Base-by-base conservation (phyloP, 768 basidiomycete species). In the Leccinum rimulosum region DNA sequence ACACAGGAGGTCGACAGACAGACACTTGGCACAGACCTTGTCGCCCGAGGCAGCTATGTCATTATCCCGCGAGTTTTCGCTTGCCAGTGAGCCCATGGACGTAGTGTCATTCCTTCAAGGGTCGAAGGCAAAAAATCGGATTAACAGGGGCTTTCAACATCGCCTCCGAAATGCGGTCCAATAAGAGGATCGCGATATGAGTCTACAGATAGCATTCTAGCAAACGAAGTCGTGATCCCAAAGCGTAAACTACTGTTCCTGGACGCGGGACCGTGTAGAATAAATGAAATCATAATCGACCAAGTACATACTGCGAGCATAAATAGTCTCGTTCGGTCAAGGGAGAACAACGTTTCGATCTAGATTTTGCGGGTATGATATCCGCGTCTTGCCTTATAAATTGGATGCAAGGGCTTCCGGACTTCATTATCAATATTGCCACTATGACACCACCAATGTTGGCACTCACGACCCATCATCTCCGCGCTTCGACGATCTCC, bases 91-190 rank as follows among this genome's bases (percentile, higher is more conserved):
- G 25, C 27, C n/a, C 22, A 19, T 38, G n/a, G 50, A 11, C 11
- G 31, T 51, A 57, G 50, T 50, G 54, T 49, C 56, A 56, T 60
- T 50, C 48, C 55, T 50, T 55, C 38, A 58, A 55, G 50, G 52
- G 27, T 45, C 28, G 10, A 33, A 28, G 28, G 27, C 57, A 62
- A 51, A 50, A 38, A n/a, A 57, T 50, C 47, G 25, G 43, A 19
- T 38, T 10, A 27, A 40, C 54, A 59, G 63, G 56, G 52, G 15
- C 48, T 40, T 54, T 52, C 55, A 35, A 38, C 33, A 9, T 49
- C 56, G 66, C 66, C 3, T 58, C 60, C 66, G 56, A 66, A 55
- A 28, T 22, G 43, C 25, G n/a, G 52, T 17, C 67, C 67, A 66
- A 68, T 68, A 48, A 19, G n/a, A 14, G 3, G 19, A n/a, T 12